These are phyloP conservation scores for Astrothelium subdiscretum DNA, from an alignment of 495 filamentous ascomycete species.

Conservation along the genomic window DNA sequence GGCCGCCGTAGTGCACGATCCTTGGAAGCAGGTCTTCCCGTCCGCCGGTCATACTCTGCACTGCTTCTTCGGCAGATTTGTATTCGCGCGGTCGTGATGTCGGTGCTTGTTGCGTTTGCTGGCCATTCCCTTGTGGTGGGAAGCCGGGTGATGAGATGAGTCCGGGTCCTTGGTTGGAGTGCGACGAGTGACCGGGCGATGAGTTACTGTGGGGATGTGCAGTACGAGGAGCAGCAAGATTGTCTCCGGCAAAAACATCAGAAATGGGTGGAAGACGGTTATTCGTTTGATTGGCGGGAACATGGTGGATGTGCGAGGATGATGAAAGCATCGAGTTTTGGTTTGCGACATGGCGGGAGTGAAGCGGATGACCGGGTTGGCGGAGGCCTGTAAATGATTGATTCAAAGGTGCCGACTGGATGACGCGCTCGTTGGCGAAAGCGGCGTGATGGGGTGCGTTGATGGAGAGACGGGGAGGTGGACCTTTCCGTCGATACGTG, in stretches of 20 bases:
- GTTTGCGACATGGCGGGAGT: constrained; percentile 69
- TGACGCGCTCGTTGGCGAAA: constrained; percentile 90
- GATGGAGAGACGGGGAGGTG: constrained; percentile 85
- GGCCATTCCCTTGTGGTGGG: constrained; percentile 31
- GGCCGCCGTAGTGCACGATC: constrained; percentile 87
- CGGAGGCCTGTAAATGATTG: constrained; percentile 84
- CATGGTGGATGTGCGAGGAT: constrained; percentile 84
- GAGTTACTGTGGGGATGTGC: constrained; percentile 19
- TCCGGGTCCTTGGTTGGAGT: constrained; percentile 47
- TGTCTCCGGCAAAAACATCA: constrained; percentile 80
- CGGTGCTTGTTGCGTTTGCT: constrained; percentile 31
- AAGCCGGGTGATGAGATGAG: constrained; percentile 71
- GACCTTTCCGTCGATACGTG: constrained; percentile 55
- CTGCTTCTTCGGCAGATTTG: constrained; percentile 88
- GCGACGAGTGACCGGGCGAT: constrained; percentile 48
- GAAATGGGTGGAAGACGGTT: constrained; percentile 90
- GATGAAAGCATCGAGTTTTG: constrained; percentile 76
- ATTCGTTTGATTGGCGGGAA: constrained; percentile 76
- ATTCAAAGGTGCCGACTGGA: constrained; percentile 92
- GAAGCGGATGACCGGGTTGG: constrained; percentile 64
- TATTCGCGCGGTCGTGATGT: constrained; percentile 64
- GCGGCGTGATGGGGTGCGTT: constrained; percentile 92
- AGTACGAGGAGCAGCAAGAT: constrained; percentile 51
- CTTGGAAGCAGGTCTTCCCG: constrained; percentile 83
- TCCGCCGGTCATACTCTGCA: constrained; percentile 78